Evolutionary conservation across 306 rosid genomes (phyloP).

Genomic region (Heteromeles arbutifolia): DNA sequence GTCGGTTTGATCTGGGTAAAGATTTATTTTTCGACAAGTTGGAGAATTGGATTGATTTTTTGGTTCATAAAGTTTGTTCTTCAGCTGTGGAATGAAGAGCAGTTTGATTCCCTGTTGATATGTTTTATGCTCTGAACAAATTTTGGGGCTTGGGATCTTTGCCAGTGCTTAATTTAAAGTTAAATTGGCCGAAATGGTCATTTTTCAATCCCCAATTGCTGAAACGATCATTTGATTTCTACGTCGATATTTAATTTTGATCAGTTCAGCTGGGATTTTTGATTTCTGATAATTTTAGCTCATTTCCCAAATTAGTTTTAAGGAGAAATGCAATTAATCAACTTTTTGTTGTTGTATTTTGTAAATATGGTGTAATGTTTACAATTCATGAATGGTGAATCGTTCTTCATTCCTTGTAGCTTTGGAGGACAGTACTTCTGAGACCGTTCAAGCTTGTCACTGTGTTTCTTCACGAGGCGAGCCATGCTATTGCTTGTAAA

Average conservation of each 20-base stretch:
- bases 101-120: neutral
- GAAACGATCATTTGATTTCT: too few species aligned
- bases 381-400: constrained; percentile 7
- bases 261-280: too few species aligned
- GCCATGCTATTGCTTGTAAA: constrained; percentile 64
- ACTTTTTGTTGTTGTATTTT: neutral
- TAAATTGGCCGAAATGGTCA: neutral
- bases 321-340: neutral
- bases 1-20: constrained; percentile 14
- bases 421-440: constrained; percentile 61
- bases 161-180: neutral
- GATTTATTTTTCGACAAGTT: neutral
- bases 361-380: neutral
- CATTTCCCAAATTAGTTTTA: neutral
- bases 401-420: constrained; percentile 26
- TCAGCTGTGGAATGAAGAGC: neutral
- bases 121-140: neutral
- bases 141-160: neutral
- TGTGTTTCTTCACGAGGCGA: constrained; percentile 62
- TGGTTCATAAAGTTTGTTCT: neutral
- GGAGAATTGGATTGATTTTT: neutral
- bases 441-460: constrained; percentile 66
- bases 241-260: too few species aligned
- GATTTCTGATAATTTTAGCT: too few species aligned
- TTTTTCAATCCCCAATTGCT: too few species aligned